Conservation (phyloP, 1,284 basidiomycete species). For the Cystobasidium sp. region DNA sequence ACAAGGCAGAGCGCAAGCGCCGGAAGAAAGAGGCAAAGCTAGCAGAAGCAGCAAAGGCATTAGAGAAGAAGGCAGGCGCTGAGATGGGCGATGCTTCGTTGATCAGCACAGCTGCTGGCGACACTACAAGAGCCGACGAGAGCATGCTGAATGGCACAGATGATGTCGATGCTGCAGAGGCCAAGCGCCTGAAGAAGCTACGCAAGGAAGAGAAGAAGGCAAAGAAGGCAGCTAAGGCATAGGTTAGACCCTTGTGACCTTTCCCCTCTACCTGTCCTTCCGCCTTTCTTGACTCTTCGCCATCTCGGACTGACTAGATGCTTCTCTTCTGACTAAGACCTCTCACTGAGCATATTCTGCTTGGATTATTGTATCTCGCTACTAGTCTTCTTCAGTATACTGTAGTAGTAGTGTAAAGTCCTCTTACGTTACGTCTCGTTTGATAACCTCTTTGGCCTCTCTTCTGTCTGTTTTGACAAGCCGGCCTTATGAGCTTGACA, state of each 20-base stretch:
- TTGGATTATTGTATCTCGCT: not conserved
- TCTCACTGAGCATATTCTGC: not conserved
- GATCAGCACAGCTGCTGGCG: slow-evolving; percentile 26
- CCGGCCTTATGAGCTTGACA: too few relatives aligned
- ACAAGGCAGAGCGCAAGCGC: slow-evolving; percentile 45
- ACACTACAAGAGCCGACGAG: slow-evolving; percentile 34
- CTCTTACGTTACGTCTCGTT: not conserved
- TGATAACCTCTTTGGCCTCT: not conserved
- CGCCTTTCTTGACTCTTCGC: not conserved
- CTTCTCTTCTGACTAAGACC: too few relatives aligned
- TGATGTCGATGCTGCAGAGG: slow-evolving; percentile 24
- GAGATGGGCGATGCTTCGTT: slow-evolving; percentile 42
- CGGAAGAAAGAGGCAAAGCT: slow-evolving; percentile 46
- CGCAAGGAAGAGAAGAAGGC: slow-evolving; percentile 49
- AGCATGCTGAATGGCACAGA: slow-evolving; percentile 30
- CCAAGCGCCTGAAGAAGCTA: slow-evolving; percentile 54
- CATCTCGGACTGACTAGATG: not conserved
- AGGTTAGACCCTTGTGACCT: not conserved
- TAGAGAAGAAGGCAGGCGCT: slow-evolving; percentile 31
- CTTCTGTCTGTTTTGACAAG: not conserved
- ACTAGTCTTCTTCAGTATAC: slow-evolving; percentile 5
- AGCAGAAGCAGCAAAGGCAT: slow-evolving; percentile 23
- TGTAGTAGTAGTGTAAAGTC: slow-evolving; percentile 11
- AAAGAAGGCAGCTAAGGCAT: slow-evolving; percentile 40
- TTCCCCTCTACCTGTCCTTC: not conserved